Evolutionary conservation across 176 grass and related monocot species (phyloP), one percentile per base, ranked within the genome.

Genomic region (Triticum turgidum): DNA sequence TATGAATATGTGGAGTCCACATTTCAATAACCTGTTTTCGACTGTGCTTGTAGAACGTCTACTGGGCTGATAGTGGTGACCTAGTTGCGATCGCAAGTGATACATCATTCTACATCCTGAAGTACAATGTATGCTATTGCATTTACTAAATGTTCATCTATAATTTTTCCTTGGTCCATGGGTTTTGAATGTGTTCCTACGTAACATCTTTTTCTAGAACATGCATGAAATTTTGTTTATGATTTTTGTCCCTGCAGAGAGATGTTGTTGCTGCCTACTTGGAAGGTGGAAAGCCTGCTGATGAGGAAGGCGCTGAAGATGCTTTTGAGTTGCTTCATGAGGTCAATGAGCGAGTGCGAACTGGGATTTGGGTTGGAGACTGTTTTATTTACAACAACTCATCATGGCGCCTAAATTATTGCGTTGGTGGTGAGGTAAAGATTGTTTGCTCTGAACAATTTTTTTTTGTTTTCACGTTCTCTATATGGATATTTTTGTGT

Each of bases 351-450:
- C 87, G 97, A 65, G 97, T 96, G 67, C 84, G 97, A 70, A 98
- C 97, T 45, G 97, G 97, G 59, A 91, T 98, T 81, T 98, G 97
- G 97, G 94, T 98, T 86, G 97, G 97, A 30, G 97, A 98, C 77
- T 98, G 97, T 79, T 96, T 98, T 86, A 98, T 98, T 86, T 98
- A 98, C 82, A 98, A 96, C 65, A 98, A 98, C 86, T 96, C 92
- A 80, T 98, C 92, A 4, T 94, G 87, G 90, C 90, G 94, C 54
- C 87, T 98, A 65, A 98, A 98, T 76, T 98, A 98, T 88, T 98
- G 94, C 20, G 94, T 98, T 88, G 97, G 97, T 80, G 97, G 97
- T 3, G 94, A 98, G 97, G 97, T 98, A 94, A 70, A 74, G 56
- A 68, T 80, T 39, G 5, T 24, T n/a, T 63, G 49, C 75, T 82